Evolutionary conservation across 202 grass and related monocot species (phyloP).

Genomic region (Brachypodium distachyon): DNA sequence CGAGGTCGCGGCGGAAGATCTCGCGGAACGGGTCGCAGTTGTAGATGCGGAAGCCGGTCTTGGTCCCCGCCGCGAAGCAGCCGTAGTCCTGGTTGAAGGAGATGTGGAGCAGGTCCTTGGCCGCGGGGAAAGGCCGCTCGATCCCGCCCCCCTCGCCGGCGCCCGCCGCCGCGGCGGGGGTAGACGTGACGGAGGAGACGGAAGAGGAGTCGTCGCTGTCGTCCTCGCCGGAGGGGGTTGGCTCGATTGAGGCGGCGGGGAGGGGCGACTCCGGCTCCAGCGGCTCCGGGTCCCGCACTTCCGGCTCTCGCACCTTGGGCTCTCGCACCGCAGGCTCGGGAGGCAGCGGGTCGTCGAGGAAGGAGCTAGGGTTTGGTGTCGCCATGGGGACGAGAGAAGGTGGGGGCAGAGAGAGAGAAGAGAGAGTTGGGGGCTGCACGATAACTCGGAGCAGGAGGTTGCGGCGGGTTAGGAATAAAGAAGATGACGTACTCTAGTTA

Average conservation of each 20-base stretch:
- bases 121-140: slow-evolving; percentile 1
- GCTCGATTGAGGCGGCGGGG: slow-evolving; percentile 25
- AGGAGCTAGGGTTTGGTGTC: slow-evolving; percentile 33
- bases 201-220: neutral
- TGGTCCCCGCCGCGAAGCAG: slow-evolving; percentile 78
- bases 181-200: neutral
- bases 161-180: neutral
- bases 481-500: too few relatives aligned
- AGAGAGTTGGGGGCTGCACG: neutral
- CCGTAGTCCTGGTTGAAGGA: slow-evolving; percentile 98
- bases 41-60: slow-evolving; percentile 86
- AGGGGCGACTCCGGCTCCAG: neutral
- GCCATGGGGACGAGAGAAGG: neutral
- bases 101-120: slow-evolving; percentile 60
- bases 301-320: too few relatives aligned
- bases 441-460: neutral
- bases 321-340: neutral
- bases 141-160: neutral
- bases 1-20: slow-evolving; percentile 83
- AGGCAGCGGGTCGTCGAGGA: slow-evolving; percentile 1
- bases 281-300: neutral
- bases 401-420: neutral
- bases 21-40: slow-evolving; percentile 96
- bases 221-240: slow-evolving; percentile 36
- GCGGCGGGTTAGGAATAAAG: neutral